Evolutionary conservation across 2,329 filamentous ascomycete genomes (phyloP).

Genomic region (Drechslerella coelobrocha): DNA sequence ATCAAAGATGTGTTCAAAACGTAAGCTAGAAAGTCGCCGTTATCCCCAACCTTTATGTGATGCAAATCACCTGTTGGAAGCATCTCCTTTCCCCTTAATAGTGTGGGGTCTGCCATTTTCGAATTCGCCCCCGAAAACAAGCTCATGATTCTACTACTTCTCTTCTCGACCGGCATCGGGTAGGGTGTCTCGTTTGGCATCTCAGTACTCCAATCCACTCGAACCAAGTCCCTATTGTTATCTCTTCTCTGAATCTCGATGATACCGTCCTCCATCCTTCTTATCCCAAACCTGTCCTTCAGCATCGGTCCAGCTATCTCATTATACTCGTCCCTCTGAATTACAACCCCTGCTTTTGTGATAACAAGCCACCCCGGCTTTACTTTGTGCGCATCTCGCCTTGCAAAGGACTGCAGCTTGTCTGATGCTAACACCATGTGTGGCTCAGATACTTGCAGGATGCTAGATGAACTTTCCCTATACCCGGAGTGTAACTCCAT

Average conservation of each 20-base stretch:
- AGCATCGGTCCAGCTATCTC: slow-evolving; percentile 10
- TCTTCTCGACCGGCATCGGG: slow-evolving; percentile 17
- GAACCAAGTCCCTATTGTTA: slow-evolving; percentile 1
- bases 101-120: neutral
- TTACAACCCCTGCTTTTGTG: neutral
- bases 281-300: slow-evolving; percentile 1
- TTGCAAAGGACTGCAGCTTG: slow-evolving; percentile 30
- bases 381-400: slow-evolving; percentile 19
- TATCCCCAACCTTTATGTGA: slow-evolving; percentile 37
- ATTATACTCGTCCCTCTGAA: slow-evolving; percentile 32
- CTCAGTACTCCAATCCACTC: slow-evolving; percentile 1
- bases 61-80: slow-evolving; percentile 19
- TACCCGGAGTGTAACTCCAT: slow-evolving; percentile 19
- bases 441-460: slow-evolving; percentile 8
- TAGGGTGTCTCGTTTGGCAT: slow-evolving; percentile 9
- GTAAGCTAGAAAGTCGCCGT: slow-evolving; percentile 31
- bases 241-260: slow-evolving; percentile 7
- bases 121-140: slow-evolving; percentile 16
- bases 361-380: slow-evolving; percentile 26
- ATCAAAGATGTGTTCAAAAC: neutral
- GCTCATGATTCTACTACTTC: slow-evolving; percentile 21
- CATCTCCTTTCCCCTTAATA: neutral
- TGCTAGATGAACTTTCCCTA: slow-evolving; percentile 1
- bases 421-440: slow-evolving; percentile 10
- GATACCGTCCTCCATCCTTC: neutral